Evolutionary conservation across 2,329 filamentous ascomycete species (phyloP).

Genomic region (Aspergillus intermedius): DNA sequence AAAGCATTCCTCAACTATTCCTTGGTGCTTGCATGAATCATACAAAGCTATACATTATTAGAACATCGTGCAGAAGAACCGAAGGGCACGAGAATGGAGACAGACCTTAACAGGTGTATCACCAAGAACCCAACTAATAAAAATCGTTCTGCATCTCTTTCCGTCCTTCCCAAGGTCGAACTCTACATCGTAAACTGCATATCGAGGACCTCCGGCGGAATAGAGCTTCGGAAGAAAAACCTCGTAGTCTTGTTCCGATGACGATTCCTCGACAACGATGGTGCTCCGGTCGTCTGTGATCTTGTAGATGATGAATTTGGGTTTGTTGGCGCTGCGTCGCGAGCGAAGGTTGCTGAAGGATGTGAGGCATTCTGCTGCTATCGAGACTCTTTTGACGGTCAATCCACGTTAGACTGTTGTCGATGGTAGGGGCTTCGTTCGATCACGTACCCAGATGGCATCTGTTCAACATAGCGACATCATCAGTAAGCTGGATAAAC

Average conservation of each 20-base stretch:
- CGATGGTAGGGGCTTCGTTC: background rate
- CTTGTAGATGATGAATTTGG: constrained; percentile 7
- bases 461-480: too few relatives aligned
- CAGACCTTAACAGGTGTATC: constrained; percentile 3
- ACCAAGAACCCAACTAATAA: constrained; percentile 9
- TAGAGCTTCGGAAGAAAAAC: constrained; percentile 7
- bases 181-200: constrained; percentile 13
- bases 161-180: constrained; percentile 10
- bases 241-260: constrained; percentile 7
- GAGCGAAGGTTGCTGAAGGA: constrained; percentile 5
- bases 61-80: background rate
- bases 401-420: too few relatives aligned
- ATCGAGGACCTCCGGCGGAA: constrained; percentile 5
- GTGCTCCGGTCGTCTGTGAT: constrained; percentile 7
- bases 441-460: background rate
- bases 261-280: constrained; percentile 6
- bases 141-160: constrained; percentile 5
- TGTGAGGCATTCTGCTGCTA: background rate
- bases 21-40: constrained; percentile 10
- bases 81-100: too few relatives aligned
- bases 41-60: constrained; percentile 1
- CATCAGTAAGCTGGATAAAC: too few relatives aligned
- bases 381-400: too few relatives aligned
- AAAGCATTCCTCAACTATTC: constrained; percentile 7
- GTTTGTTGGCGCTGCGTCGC: constrained; percentile 3